Percentiles rank a stretch among this genome's conserved stretches.
These are phyloP conservation scores for Ceratocystis papillata DNA, from an alignment of 2,329 filamentous ascomycete species.

Conservation along the genomic window DNA sequence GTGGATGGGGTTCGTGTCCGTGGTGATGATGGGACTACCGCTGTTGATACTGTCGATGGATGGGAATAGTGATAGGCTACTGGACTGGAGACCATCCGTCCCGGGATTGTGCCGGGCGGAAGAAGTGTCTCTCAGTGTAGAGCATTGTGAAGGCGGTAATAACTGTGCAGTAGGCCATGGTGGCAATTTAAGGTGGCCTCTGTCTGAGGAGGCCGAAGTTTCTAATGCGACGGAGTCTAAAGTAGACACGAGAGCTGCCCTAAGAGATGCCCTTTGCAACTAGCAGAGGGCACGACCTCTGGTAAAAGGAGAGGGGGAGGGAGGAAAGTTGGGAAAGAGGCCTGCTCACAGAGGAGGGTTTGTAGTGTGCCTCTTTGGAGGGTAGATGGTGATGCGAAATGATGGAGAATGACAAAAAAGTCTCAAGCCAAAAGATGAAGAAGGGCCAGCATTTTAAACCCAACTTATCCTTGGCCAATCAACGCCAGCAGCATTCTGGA, in stretches of 20 bases:
- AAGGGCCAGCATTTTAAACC: slow-evolving; percentile 8
- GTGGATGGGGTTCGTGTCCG: background rate
- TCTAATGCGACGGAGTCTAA: slow-evolving; percentile 17
- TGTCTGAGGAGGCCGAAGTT: slow-evolving; percentile 18
- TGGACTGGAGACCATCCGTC: background rate
- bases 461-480: background rate
- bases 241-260: slow-evolving; percentile 22
- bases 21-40: background rate
- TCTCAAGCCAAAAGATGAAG: background rate
- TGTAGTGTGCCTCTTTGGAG: slow-evolving; percentile 12
- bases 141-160: slow-evolving; percentile 9
- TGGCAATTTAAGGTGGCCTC: slow-evolving; percentile 22
- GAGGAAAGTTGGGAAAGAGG: background rate
- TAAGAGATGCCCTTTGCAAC: slow-evolving; percentile 19
- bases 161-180: slow-evolving; percentile 11
- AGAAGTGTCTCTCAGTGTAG: background rate
- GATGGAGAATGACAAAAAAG: slow-evolving; percentile 18
- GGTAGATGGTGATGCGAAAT: slow-evolving; percentile 15
- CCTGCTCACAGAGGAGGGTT: background rate
- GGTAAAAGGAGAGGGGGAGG: slow-evolving; percentile 8
- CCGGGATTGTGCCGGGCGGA: slow-evolving; percentile 17
- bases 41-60: slow-evolving; percentile 5
- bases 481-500: background rate
- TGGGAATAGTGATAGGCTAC: background rate
- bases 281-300: slow-evolving; percentile 22